phyloP scores from a whole-genome alignment of 805 yeast species.

The Myxozyma nipponensis region DNA sequence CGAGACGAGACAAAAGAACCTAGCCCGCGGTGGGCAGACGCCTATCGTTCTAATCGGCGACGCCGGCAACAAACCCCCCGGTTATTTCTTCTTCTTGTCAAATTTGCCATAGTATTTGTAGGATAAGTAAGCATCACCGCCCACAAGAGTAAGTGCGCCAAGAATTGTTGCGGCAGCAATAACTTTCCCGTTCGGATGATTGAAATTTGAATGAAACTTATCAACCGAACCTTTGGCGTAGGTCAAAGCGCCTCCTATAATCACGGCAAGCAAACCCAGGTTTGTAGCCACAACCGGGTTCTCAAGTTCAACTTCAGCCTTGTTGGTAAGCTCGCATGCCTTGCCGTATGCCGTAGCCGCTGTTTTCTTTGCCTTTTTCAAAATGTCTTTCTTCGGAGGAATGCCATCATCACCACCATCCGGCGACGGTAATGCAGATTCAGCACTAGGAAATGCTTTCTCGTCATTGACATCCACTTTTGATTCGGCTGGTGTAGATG shows the following conservation, averaged over 20 bases:
- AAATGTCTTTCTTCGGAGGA: neutral
- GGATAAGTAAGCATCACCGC: neutral
- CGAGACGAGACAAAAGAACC: too few relatives aligned
- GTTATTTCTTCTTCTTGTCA: neutral
- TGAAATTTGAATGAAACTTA: neutral
- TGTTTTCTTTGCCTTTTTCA: neutral
- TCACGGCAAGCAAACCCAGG: neutral
- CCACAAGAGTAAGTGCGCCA: neutral
- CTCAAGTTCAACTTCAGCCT: neutral
- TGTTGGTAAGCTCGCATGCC: too few relatives aligned
- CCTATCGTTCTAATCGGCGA: too few relatives aligned
- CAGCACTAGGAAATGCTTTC: neutral
- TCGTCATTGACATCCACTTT: neutral
- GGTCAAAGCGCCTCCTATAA: neutral
- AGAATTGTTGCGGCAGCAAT: neutral
- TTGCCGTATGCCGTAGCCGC: neutral
- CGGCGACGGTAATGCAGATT: neutral
- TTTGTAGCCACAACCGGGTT: neutral
- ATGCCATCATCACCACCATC: neutral
- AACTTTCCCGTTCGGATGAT: neutral
- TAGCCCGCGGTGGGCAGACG: too few relatives aligned
- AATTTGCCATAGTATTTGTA: constrained; percentile 33
- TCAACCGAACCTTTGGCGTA: neutral
- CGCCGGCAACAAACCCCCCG: too few relatives aligned
- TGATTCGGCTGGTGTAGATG: neutral